These are phyloP conservation scores for Chaetomiaceae sp. DNA, from an alignment of 2,329 filamentous ascomycete genomes.

Conservation along the genomic window DNA sequence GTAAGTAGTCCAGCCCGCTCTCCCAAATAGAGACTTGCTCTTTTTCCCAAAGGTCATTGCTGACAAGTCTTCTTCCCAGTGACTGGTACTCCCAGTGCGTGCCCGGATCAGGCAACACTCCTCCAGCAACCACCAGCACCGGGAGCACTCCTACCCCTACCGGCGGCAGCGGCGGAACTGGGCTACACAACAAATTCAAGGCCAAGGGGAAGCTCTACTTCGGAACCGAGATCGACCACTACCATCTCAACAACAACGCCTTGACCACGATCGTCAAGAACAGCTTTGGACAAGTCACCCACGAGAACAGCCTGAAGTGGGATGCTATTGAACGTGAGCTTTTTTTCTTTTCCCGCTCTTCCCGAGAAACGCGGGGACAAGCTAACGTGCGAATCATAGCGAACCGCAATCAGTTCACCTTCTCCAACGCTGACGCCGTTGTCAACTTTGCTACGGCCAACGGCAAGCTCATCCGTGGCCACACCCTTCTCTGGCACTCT, in stretches of 20 bases:
- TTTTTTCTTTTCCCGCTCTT: neutral
- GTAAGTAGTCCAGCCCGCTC: slow-evolving; percentile 2
- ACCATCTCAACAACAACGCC: slow-evolving; percentile 13
- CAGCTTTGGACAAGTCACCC: slow-evolving; percentile 11
- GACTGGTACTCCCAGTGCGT: slow-evolving; percentile 18
- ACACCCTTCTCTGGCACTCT: slow-evolving; percentile 46
- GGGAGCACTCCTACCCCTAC: slow-evolving; percentile 1
- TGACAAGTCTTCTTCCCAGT: slow-evolving; percentile 12
- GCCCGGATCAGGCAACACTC: slow-evolving; percentile 10
- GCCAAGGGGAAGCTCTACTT: slow-evolving; percentile 16
- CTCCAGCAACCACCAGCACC: neutral
- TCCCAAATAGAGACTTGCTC: neutral
- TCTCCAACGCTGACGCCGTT: slow-evolving; percentile 45
- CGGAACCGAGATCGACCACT: slow-evolving; percentile 15
- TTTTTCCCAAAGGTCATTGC: neutral
- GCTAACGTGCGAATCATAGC: slow-evolving; percentile 9
- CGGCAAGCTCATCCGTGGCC: slow-evolving; percentile 47
- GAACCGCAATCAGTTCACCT: slow-evolving; percentile 13
- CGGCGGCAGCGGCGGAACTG: slow-evolving; percentile 4
- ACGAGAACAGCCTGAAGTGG: slow-evolving; percentile 17
- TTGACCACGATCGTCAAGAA: slow-evolving; percentile 12
- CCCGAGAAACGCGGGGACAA: neutral
- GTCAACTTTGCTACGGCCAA: slow-evolving; percentile 38
- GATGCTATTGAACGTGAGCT: slow-evolving; percentile 16
- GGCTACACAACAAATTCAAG: slow-evolving; percentile 15